Base-by-base conservation (phyloP, 345 rosid species). In the Erysimum cheiranthoides region DNA sequence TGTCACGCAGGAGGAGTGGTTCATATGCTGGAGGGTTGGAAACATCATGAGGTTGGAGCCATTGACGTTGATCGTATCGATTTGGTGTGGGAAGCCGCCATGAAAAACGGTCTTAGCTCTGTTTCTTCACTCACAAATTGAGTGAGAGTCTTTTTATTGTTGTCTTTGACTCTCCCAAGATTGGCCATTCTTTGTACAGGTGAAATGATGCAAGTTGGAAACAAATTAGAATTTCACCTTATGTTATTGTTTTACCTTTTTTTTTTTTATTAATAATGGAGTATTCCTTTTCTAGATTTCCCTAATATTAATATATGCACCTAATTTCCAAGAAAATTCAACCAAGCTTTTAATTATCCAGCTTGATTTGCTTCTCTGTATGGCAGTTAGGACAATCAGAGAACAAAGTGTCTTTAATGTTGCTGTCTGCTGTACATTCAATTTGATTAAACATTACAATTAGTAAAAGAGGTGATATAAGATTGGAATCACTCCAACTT, bases 1-100 rank as follows among this genome's bases (percentile, higher is more conserved):
- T 96, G 99, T 73, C 99, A 96, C 73, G 99, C 98, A 2, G 99
- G 99, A 2, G 99, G 98, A 0, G 90, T 93, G 81, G 97, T 96
- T 56, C 99, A 96, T 80, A 69, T 80, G 21, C 72, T 96, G 1
- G 93, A 96, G 71, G 99, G 98, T 1, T 96, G 97, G 96, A 74
- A 81, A 21, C 97, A 93, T 76, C 96, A 96, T 66, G 99, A 96
- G 81, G 98, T 96, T 65, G 99, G 99, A 8, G 93, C 97, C 0
- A 69, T 96, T 3, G 93, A 96, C 14, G 97, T 96, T 4, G 93
- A 87, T 16, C 86, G 90, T 66, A 96, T 96, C 40, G 98, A 93
- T 82, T 6, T 85, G 3, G 98, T 96, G 18, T 96, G 99, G 99
- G 76, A 87, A 66, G 97, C 98, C 39, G 99, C 98, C 5, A 75